Evolutionary conservation across 2,329 filamentous ascomycete genomes (phyloP), one percentile per base, ranked within the genome.

Genomic region (Colletotrichum liaoningense): DNA sequence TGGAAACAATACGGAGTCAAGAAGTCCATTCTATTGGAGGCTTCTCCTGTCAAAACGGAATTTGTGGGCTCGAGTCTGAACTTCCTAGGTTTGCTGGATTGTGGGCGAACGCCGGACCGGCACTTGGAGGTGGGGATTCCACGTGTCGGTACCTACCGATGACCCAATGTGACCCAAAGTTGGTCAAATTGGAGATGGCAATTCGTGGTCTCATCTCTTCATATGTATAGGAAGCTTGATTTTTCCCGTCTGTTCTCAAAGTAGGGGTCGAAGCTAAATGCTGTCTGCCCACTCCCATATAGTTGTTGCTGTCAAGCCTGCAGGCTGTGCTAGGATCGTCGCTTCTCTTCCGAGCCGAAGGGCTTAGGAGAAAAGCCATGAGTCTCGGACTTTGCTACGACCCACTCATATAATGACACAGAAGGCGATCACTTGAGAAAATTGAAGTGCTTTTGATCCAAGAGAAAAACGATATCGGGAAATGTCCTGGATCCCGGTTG

Each of bases 141-240:
- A 60, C 55, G 55, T 70, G 54, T 67, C 46, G 63, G 54, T 14
- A 24, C 22, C 3, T 69, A 52, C 59, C 67, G 52, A 57, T 69
- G 52, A 64, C 14, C 30, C 33, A 59, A 38, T 33, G 30, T 19
- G 19, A 5, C 56, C 16, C 4, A 19, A n/a, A 35, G 56, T n/a
- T 30, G 55, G 55, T 30, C 55, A 30, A 8, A 19, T 4, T 35
- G 2, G 19, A 14, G 14, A 19, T 28, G 16, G 4, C 14, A 19
- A 52, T n/a, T n/a, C 6, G 3, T 26, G 8, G 3, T 63, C 49
- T 24, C 19, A 14, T 55, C 26, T 33, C 19, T 52, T 24, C 59
- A 11, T 19, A 3, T n/a, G 28, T 16, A 49, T 9, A 9, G 12
- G 11, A n/a, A 52, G 5, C 42, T 62, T 46, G n/a, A 9, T 26